Conservation (phyloP, 208 protist species). For the Leishmania guyanensis region DNA sequence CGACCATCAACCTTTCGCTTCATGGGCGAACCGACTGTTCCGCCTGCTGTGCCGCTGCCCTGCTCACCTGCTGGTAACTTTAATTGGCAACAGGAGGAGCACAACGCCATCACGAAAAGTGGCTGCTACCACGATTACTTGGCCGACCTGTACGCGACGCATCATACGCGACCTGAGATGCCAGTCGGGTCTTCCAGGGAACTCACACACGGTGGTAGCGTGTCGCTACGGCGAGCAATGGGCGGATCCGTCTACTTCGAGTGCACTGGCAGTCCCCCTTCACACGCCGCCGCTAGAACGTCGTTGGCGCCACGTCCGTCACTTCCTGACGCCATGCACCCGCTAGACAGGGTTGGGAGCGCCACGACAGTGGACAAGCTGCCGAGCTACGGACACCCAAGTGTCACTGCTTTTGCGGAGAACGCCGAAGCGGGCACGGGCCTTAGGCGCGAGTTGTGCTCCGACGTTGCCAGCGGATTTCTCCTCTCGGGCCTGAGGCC, state of each 20-base stretch:
- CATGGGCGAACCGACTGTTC: constrained; percentile 45
- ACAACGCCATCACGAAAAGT: background rate
- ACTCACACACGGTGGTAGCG: background rate
- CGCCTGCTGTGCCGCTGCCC: constrained; percentile 23
- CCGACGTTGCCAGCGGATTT: background rate
- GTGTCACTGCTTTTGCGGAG: background rate
- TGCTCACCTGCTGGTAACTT: constrained; percentile 16
- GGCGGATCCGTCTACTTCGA: background rate
- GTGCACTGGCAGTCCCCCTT: background rate
- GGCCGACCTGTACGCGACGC: constrained; percentile 22
- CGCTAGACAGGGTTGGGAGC: background rate
- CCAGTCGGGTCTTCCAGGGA: too few relatives aligned
- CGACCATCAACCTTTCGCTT: constrained; percentile 53
- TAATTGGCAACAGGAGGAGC: constrained; percentile 21
- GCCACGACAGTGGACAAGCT: background rate
- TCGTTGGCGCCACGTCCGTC: background rate
- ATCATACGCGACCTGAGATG: constrained; percentile 11
- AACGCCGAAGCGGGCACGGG: background rate
- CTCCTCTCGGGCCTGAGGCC: background rate
- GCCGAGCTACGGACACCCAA: background rate
- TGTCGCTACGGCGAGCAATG: background rate
- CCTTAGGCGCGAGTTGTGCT: too few relatives aligned
- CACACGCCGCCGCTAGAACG: background rate
- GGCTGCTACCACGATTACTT: constrained; percentile 42
- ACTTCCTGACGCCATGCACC: background rate